Conservation (phyloP, 1,284 basidiomycete species). For the Ceratobasidium sp. region DNA sequence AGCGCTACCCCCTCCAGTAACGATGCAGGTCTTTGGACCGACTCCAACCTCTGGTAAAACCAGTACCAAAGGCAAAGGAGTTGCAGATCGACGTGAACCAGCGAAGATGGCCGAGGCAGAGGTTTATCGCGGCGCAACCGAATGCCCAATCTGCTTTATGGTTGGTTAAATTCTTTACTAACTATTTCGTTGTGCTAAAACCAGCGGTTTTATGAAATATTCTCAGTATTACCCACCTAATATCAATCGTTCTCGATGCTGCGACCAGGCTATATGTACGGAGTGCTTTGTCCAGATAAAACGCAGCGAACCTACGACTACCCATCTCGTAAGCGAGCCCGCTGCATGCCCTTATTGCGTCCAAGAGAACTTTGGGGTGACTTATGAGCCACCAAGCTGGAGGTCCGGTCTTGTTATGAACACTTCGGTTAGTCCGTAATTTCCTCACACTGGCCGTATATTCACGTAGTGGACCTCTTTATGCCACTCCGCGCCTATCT, state of each 20-base stretch:
- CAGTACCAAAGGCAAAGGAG: constrained; percentile 39
- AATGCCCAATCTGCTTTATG: constrained; percentile 99
- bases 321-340: constrained; percentile 92
- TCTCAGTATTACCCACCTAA: constrained; percentile 90
- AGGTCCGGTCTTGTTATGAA: constrained; percentile 70
- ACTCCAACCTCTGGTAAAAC: constrained; percentile 25
- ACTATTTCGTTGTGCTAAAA: constrained; percentile 38
- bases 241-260: constrained; percentile 97
- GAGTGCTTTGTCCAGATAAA: constrained; percentile 99
- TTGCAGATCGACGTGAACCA: constrained; percentile 66
- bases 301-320: constrained; percentile 91
- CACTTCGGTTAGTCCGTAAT: constrained; percentile 15
- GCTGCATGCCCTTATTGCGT: constrained; percentile 98
- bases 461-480: background rate
- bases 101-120: constrained; percentile 74
- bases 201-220: constrained; percentile 39
- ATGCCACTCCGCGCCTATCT: background rate
- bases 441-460: constrained; percentile 32
- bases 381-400: constrained; percentile 88
- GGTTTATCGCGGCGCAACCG: constrained; percentile 87
- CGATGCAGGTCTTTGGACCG: constrained; percentile 25
- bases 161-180: constrained; percentile 66
- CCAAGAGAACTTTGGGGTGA: constrained; percentile 94
- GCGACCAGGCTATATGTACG: constrained; percentile 97
- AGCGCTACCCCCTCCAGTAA: constrained; percentile 35